Evolutionary conservation across 208 protist genomes (phyloP).

Genomic region (Wallacemonas sp.): DNA sequence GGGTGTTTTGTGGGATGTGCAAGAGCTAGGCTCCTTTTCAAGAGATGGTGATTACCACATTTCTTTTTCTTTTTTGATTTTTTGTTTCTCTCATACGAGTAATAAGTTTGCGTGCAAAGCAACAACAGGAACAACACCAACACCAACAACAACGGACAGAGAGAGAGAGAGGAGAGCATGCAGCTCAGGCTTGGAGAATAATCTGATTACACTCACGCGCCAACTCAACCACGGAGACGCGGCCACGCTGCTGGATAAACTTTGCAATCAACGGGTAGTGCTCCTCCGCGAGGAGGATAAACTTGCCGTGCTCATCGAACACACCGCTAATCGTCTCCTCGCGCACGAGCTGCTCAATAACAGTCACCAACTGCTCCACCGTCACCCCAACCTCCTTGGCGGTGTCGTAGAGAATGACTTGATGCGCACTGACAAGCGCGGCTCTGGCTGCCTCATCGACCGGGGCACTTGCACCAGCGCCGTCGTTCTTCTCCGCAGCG

Average conservation of each 20-base stretch:
- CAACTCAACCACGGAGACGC: slow-evolving; percentile 69
- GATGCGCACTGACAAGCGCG: slow-evolving; percentile 19
- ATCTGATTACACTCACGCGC: slow-evolving; percentile 73
- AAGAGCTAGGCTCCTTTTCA: too few relatives aligned
- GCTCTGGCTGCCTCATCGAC: background rate
- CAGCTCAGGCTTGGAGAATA: slow-evolving; percentile 33
- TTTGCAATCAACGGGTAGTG: slow-evolving; percentile 53
- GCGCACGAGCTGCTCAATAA: slow-evolving; percentile 59
- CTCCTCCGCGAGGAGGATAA: slow-evolving; percentile 54
- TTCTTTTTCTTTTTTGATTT: too few relatives aligned
- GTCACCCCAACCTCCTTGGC: slow-evolving; percentile 51
- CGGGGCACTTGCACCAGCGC: background rate
- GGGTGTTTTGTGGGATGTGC: too few relatives aligned
- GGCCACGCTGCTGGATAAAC: slow-evolving; percentile 61
- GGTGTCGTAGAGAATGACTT: slow-evolving; percentile 61
- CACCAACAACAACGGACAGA: background rate
- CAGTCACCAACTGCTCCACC: slow-evolving; percentile 52
- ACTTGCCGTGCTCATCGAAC: slow-evolving; percentile 87
- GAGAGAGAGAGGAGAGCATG: background rate
- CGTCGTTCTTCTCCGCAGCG: background rate
- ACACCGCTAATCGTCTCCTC: slow-evolving; percentile 53
- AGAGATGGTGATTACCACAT: too few relatives aligned
- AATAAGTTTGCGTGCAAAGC: too few relatives aligned
- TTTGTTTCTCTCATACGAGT: too few relatives aligned
- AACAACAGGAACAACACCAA: background rate